Percentiles rank a stretch among this genome's conserved stretches.
Conservation (phyloP, 768 basidiomycete species). For the Ephemerocybe angulata region DNA sequence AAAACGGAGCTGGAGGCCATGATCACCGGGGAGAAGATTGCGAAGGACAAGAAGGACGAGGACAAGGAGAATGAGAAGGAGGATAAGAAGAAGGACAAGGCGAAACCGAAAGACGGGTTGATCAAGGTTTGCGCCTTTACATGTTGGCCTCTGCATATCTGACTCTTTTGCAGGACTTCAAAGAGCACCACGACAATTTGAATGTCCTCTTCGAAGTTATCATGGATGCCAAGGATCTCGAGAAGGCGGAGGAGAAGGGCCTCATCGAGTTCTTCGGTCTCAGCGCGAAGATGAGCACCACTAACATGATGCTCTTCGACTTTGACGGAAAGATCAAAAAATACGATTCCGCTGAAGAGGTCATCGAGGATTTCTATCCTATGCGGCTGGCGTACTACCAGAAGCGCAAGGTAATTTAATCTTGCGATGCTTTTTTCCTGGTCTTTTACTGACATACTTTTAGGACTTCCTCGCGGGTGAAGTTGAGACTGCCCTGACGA, state of each 20-base stretch:
- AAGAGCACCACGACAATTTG: slow-evolving; percentile 91
- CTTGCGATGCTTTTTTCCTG: too few species aligned
- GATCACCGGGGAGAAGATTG: slow-evolving; percentile 50
- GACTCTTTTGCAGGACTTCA: slow-evolving; percentile 71
- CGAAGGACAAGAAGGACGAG: slow-evolving; percentile 43
- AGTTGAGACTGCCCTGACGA: slow-evolving; percentile 77
- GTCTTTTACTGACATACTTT: too few species aligned
- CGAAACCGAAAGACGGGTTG: slow-evolving; percentile 37
- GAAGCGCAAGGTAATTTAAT: slow-evolving; percentile 89
- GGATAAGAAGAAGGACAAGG: slow-evolving; percentile 34
- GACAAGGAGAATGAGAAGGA: slow-evolving; percentile 2
- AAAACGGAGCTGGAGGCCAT: slow-evolving; percentile 89
- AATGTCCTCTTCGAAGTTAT: slow-evolving; percentile 86
- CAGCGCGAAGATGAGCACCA: slow-evolving; percentile 75
- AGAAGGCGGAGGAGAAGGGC: slow-evolving; percentile 88
- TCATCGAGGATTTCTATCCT: slow-evolving; percentile 91
- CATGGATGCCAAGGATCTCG: slow-evolving; percentile 75
- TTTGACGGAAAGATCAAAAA: slow-evolving; percentile 93
- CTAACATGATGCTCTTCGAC: slow-evolving; percentile 99
- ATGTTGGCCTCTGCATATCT: not conserved
- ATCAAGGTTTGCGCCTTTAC: slow-evolving; percentile 61
- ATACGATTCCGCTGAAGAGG: slow-evolving; percentile 85
- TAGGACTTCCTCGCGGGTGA: slow-evolving; percentile 85
- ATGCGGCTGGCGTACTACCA: slow-evolving; percentile 87
- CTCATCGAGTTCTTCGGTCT: slow-evolving; percentile 91